Evolutionary conservation across 202 grass and related monocot genomes (phyloP).

Genomic region (Cymbopogon flexuosus): DNA sequence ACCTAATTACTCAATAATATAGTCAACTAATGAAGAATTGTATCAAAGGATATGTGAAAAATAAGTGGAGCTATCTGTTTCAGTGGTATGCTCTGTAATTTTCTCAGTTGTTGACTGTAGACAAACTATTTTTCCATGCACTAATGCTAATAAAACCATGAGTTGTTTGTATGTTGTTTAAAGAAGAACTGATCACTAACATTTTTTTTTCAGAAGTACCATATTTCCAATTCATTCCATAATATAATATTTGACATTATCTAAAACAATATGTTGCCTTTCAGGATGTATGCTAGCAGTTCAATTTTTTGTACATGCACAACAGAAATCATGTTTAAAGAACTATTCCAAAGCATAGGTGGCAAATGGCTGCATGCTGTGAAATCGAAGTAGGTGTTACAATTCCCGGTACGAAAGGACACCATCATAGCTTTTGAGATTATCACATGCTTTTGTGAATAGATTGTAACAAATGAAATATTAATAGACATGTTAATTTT

Average conservation of each 20-base stretch:
- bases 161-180: background rate
- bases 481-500: background rate
- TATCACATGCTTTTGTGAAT: background rate
- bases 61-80: background rate
- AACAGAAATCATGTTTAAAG: conserved; percentile 2
- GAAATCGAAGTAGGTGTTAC: background rate
- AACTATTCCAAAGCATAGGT: background rate
- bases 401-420: background rate
- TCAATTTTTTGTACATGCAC: background rate
- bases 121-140: background rate
- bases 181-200: background rate
- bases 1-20: background rate
- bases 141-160: background rate
- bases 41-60: background rate
- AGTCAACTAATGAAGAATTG: background rate
- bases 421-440: background rate
- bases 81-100: background rate
- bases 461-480: background rate
- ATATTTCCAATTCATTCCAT: background rate
- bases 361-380: background rate
- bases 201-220: background rate
- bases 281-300: background rate
- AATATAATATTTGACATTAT: background rate
- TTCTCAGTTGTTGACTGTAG: background rate
- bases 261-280: background rate